Conservation (phyloP, 1,139 yeast genomes). For the Kodamaea arcana region DNA sequence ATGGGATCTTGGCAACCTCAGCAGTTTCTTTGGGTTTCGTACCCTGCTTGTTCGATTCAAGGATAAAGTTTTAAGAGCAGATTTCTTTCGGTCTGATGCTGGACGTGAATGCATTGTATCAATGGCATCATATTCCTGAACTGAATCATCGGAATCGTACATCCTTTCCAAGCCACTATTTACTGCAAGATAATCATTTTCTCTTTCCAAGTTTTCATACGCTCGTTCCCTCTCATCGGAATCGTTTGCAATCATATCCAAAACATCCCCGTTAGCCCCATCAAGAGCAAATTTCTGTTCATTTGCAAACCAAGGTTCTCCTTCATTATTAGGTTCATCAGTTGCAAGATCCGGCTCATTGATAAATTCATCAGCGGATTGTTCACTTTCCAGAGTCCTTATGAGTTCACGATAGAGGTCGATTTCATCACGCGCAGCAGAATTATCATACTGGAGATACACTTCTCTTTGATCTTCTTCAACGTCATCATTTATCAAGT, state of each 20-base stretch:
- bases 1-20: too few relatives aligned
- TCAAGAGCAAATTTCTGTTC: too few relatives aligned
- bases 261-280: not conserved
- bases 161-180: too few relatives aligned
- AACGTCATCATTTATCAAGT: conserved; percentile 12
- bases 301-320: not conserved
- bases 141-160: conserved; percentile 5
- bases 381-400: not conserved
- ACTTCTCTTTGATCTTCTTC: conserved; percentile 7
- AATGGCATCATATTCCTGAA: conserved; percentile 17
- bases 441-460: conserved; percentile 9
- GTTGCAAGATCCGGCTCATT: not conserved
- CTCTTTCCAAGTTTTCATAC: too few relatives aligned
- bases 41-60: not conserved
- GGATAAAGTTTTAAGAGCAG: not conserved
- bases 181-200: too few relatives aligned
- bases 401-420: not conserved
- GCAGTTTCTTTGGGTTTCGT: not conserved
- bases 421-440: not conserved
- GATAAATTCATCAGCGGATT: not conserved
- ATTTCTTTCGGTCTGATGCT: conserved; percentile 2
- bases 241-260: not conserved
- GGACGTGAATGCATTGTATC: conserved; percentile 16
- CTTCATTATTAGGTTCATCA: not conserved
- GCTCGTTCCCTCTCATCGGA: not conserved